Conservation (phyloP, 148 eudicot genomes). For the Simmondsia chinensis region DNA sequence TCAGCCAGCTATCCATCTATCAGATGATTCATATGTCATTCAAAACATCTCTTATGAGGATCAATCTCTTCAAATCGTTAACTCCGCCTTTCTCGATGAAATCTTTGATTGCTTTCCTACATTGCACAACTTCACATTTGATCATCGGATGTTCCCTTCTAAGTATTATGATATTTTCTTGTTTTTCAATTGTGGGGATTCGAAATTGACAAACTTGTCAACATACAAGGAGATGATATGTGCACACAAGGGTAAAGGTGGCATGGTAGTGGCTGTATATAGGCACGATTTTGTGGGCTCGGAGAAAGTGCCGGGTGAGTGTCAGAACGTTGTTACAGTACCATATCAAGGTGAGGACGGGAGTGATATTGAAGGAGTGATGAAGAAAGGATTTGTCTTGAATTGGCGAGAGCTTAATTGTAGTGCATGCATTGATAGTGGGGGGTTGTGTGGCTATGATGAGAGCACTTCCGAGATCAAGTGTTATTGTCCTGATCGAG, state of each 20-base stretch:
- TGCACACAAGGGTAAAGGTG: neutral
- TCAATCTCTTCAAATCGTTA: slow-evolving; percentile 9
- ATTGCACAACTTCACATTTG: slow-evolving; percentile 9
- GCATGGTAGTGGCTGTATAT: slow-evolving; percentile 5
- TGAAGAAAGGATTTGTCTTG: slow-evolving; percentile 10
- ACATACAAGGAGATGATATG: slow-evolving; percentile 7
- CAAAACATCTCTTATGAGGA: slow-evolving; percentile 4
- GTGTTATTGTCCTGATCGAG: slow-evolving; percentile 16
- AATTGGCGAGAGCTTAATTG: slow-evolving; percentile 10
- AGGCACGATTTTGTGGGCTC: slow-evolving; percentile 3
- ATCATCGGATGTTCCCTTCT: neutral
- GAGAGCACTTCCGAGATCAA: slow-evolving; percentile 1
- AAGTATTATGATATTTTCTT: too few species aligned
- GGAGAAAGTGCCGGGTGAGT: slow-evolving; percentile 5
- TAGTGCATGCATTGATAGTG: slow-evolving; percentile 10
- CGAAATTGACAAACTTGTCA: neutral
- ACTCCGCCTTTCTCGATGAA: slow-evolving; percentile 7
- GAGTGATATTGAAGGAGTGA: neutral
- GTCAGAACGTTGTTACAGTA: slow-evolving; percentile 16
- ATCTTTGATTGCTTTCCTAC: slow-evolving; percentile 4
- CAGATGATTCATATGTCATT: slow-evolving; percentile 10
- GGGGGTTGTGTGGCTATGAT: slow-evolving; percentile 15
- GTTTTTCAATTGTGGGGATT: too few species aligned
- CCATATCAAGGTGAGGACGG: slow-evolving; percentile 4
- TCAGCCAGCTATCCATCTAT: slow-evolving; percentile 7